A percentile compares a stretch with the other conserved stretches of the same genome.
phyloP scores from a whole-genome alignment of 345 rosid genomes.

The Ceriops decandra region DNA sequence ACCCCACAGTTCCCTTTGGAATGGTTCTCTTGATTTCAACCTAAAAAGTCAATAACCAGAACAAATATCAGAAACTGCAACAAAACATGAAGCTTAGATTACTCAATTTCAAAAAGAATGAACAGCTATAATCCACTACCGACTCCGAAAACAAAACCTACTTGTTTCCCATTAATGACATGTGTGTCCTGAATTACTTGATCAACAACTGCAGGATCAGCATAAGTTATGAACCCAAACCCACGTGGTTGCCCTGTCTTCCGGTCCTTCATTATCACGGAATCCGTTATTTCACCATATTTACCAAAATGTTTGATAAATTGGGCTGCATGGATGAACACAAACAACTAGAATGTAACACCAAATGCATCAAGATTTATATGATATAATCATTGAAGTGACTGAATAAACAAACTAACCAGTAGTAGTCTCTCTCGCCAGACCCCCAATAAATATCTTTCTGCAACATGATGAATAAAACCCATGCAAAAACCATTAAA shows the following conservation, averaged over 20 bases:
- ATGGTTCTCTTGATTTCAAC: conserved; percentile 95
- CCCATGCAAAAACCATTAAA: background rate
- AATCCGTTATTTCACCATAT: conserved; percentile 84
- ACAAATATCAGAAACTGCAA: background rate
- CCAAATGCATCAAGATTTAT: background rate
- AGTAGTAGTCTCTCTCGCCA: conserved; percentile 65
- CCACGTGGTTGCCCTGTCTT: conserved; percentile 82
- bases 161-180: conserved; percentile 82
- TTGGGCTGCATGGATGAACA: conserved; percentile 37
- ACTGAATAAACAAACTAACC: conserved; percentile 30
- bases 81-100: background rate
- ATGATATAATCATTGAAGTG: background rate
- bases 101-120: background rate
- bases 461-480: conserved; percentile 20
- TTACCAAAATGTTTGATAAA: conserved; percentile 73
- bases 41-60: conserved; percentile 24
- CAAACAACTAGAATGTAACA: background rate
- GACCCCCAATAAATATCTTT: conserved; percentile 84
- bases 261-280: conserved; percentile 91
- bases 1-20: conserved; percentile 71
- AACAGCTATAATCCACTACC: background rate
- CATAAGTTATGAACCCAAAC: conserved; percentile 84
- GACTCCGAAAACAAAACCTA: conserved; percentile 15
- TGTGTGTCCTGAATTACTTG: conserved; percentile 79
- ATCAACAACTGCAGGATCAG: conserved; percentile 81